Conservation (phyloP, 2,329 filamentous ascomycete species). For the Pseudocercospora pini-densiflorae region DNA sequence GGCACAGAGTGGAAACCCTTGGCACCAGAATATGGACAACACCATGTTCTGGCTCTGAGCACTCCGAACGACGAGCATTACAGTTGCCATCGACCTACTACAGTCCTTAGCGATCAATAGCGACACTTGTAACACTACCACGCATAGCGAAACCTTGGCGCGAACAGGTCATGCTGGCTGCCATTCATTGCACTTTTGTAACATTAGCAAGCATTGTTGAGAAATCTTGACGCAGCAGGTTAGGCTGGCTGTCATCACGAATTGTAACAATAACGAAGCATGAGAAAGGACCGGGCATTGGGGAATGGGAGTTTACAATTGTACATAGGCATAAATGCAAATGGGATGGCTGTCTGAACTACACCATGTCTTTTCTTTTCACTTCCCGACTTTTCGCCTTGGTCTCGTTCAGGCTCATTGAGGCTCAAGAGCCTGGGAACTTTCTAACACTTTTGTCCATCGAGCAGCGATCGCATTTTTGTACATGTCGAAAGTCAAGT, state of each 20-base stretch:
- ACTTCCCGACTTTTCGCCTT: not conserved
- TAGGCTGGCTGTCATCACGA: slow-evolving; percentile 12
- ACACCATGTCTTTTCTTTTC: not conserved
- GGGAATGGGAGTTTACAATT: not conserved
- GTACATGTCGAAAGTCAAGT: too few species aligned
- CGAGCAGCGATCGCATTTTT: too few species aligned
- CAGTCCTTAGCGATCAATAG: not conserved
- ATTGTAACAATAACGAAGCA: not conserved
- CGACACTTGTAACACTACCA: not conserved
- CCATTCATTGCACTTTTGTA: not conserved
- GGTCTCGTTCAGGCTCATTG: too few species aligned
- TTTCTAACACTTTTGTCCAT: too few species aligned
- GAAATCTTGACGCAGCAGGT: not conserved
- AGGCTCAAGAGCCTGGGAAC: too few species aligned
- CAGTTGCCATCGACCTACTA: too few species aligned
- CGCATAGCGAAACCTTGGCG: not conserved
- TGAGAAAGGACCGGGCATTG: not conserved
- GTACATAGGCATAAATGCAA: not conserved
- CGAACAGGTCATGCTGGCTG: not conserved
- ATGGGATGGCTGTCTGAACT: slow-evolving; percentile 6
- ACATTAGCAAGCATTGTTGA: not conserved
- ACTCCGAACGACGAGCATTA: too few species aligned
- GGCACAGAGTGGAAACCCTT: too few species aligned
- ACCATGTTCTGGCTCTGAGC: slow-evolving; percentile 13
- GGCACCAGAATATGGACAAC: not conserved